These are phyloP conservation scores for Manihot esculenta DNA, from an alignment of 441 rosid genomes.

Conservation along the genomic window DNA sequence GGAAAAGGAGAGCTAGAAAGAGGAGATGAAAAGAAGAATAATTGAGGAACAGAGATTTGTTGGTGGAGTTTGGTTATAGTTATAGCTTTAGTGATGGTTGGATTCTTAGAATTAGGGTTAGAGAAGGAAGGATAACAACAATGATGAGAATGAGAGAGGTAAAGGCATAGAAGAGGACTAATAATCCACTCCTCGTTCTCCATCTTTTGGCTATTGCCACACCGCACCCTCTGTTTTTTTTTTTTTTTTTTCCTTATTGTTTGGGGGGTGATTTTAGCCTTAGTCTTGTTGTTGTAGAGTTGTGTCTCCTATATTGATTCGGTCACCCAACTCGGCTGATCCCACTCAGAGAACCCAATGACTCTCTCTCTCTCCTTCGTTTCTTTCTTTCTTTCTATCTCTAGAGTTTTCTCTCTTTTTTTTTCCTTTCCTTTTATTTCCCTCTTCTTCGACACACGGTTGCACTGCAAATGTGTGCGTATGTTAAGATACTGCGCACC, in stretches of 20 bases:
- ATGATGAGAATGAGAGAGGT: slow-evolving; percentile 31
- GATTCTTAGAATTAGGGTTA: slow-evolving; percentile 43
- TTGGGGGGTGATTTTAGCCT: slow-evolving; percentile 19
- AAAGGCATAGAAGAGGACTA: slow-evolving; percentile 31
- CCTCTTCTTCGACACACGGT: slow-evolving; percentile 32
- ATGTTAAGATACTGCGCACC: slow-evolving; percentile 34
- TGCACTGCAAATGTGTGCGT: slow-evolving; percentile 52
- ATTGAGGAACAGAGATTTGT: slow-evolving; percentile 1
- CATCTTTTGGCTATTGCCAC: slow-evolving; percentile 84
- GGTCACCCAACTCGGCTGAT: slow-evolving; percentile 40
- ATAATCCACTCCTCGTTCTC: slow-evolving; percentile 49
- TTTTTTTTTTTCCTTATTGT: slow-evolving; percentile 26
- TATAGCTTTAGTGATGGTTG: not conserved
- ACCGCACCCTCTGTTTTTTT: slow-evolving; percentile 40
- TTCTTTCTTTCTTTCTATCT: slow-evolving; percentile 3
- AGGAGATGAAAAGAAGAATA: not conserved
- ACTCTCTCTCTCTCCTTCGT: slow-evolving; percentile 12
- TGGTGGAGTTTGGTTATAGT: slow-evolving; percentile 12
- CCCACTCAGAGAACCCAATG: slow-evolving; percentile 33
- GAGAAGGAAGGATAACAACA: slow-evolving; percentile 31
- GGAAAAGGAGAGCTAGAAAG: not conserved
- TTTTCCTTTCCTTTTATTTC: slow-evolving; percentile 24
- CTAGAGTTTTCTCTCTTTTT: slow-evolving; percentile 14
- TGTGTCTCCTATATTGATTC: slow-evolving; percentile 27
- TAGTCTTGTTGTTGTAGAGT: slow-evolving; percentile 1